Evolutionary conservation across 2,329 filamentous ascomycete genomes (phyloP).

Genomic region (Aspergillus sojae): DNA sequence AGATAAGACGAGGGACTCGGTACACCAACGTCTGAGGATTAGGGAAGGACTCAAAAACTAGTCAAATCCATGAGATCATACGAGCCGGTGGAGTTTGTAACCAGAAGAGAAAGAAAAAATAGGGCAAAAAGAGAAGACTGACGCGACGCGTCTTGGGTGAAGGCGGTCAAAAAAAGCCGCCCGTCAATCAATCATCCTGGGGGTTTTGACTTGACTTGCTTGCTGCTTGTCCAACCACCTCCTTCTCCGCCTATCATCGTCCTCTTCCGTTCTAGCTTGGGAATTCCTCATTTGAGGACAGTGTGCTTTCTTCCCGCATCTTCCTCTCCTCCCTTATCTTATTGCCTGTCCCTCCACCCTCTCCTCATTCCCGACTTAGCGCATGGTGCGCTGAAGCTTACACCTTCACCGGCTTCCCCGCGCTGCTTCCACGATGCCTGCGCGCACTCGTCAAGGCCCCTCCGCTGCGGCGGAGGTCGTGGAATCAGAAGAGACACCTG

Average conservation of each 20-base stretch:
- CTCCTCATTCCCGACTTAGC: conserved; percentile 5
- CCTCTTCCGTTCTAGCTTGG: background rate
- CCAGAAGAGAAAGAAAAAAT: background rate
- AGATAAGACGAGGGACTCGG: background rate
- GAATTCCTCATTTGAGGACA: background rate
- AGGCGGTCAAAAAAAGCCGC: conserved; percentile 9
- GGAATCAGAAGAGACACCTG: conserved; percentile 35
- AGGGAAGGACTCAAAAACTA: background rate
- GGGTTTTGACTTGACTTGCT: background rate
- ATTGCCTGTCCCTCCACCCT: background rate
- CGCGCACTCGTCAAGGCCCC: conserved; percentile 45
- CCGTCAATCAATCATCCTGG: conserved; percentile 2
- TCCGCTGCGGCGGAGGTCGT: conserved; percentile 34
- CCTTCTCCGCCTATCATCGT: conserved; percentile 2
- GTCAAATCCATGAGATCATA: background rate
- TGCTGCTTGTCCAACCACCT: conserved; percentile 6
- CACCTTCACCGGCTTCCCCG: conserved; percentile 24
- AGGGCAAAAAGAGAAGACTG: conserved; percentile 1
- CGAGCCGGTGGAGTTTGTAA: background rate
- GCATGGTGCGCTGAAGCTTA: conserved; percentile 26
- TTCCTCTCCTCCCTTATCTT: background rate
- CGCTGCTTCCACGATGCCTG: conserved; percentile 42
- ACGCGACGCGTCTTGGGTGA: conserved; percentile 9
- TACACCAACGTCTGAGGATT: background rate
- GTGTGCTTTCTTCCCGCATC: background rate